Evolutionary conservation across 768 basidiomycete species (phyloP).

Genomic region (Lentinula guzmanii): DNA sequence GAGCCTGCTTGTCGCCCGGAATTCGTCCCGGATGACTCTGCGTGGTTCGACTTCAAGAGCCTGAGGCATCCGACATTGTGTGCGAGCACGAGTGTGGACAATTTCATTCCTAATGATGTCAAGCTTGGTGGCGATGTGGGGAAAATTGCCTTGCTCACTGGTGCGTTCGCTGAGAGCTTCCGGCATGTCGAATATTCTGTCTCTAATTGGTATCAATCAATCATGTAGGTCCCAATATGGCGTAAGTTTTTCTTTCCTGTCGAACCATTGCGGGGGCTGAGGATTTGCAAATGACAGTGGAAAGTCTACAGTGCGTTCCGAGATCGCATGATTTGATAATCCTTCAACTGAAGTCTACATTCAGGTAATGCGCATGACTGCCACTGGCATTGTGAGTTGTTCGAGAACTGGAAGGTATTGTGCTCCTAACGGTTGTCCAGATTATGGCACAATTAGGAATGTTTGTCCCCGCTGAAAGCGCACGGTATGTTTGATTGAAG

Average conservation of each 20-base stretch:
- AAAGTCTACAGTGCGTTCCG: constrained; percentile 59
- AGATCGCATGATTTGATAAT: neutral
- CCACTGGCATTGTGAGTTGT: constrained; percentile 71
- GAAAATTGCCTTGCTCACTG: constrained; percentile 82
- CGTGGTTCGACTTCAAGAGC: constrained; percentile 83
- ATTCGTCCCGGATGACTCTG: constrained; percentile 59
- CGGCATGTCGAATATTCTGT: neutral
- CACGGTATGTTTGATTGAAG: constrained; percentile 43
- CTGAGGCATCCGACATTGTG: constrained; percentile 86
- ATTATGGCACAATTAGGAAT: constrained; percentile 96
- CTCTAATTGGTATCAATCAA: neutral
- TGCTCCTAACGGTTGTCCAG: constrained; percentile 22
- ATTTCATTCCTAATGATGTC: constrained; percentile 93
- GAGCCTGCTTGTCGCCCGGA: constrained; percentile 93
- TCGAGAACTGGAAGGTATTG: neutral
- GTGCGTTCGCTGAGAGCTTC: constrained; percentile 28
- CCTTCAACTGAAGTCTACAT: neutral
- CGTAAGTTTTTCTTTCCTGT: constrained; percentile 40
- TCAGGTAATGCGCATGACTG: constrained; percentile 92
- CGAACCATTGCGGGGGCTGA: constrained; percentile 2
- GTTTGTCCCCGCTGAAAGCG: constrained; percentile 82
- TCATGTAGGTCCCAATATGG: constrained; percentile 75
- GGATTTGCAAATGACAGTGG: constrained; percentile 37
- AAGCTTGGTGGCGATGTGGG: constrained; percentile 73
- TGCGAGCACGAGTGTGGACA: constrained; percentile 51